Evolutionary conservation across 768 basidiomycete species (phyloP), one percentile per base, ranked within the genome.

Genomic region (Chiua virens): DNA sequence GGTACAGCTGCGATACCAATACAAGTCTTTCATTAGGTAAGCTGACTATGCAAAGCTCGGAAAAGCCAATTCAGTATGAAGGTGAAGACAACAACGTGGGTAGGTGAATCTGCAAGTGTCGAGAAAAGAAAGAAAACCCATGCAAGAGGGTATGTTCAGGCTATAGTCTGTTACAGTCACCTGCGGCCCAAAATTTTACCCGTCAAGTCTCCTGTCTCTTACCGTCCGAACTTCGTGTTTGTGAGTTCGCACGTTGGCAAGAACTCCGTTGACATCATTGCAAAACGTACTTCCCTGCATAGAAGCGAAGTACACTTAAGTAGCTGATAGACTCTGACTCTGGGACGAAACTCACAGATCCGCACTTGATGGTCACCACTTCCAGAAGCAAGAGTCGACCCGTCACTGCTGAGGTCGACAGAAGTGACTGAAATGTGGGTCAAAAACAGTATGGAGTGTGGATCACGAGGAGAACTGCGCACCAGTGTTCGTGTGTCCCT

Each of bases 291-390:
- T 66, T 57, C 65, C 65, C 65, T 67, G 49, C 32, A 45, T 17
- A 18, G 55, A 57, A 53, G 48, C 28, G 50, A 47, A 40, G 52
- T 21, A 18, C 38, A 39, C 11, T 38, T 55, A 37, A 63, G 49
- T 40, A 43, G 34, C 17, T 55, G 55, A 61, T 59, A 52, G 32
- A 53, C 55, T 54, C 40, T 37, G 23, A 38, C 25, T 41, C 36
- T 28, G 36, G 42, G 40, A 45, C 41, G 41, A 25, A 38, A 57
- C 68, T 56, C 49, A 74, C 71, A 73, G 53, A 73, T 72, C 53
- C 73, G 65, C 46, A 71, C 68, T 56, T 65, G 56, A 43, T 58
- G 59, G 57, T 73, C 71, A 22, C 71, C 71, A 23, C 71, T 72
- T 52, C 71, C 71, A 2, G 72, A 73, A 47, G 66, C 73, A 17